A percentile compares a stretch with the other conserved stretches of the same genome.
Evolutionary conservation across 2,329 filamentous ascomycete species (phyloP).

Genomic region (Penicillium sp.): DNA sequence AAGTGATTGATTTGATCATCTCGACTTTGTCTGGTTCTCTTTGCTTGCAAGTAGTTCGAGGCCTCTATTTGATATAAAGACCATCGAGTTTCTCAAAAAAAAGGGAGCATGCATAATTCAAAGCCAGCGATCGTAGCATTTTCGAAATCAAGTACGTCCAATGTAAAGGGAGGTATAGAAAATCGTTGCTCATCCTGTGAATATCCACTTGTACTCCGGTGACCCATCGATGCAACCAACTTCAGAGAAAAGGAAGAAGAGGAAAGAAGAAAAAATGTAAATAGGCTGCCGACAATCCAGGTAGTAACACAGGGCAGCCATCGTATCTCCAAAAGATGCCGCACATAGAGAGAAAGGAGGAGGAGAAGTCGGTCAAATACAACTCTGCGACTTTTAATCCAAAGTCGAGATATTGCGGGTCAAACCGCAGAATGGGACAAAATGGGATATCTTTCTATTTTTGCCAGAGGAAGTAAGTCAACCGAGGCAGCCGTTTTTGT

Average conservation of each 20-base stretch:
- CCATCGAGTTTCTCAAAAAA: background rate
- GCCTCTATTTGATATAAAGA: background rate
- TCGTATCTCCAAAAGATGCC: constrained; percentile 1
- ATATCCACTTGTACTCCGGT: constrained; percentile 21
- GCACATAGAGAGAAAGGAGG: background rate
- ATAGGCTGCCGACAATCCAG: constrained; percentile 13
- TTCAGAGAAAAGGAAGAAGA: constrained; percentile 4
- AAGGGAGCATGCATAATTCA: background rate
- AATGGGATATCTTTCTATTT: background rate
- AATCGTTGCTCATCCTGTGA: constrained; percentile 10
- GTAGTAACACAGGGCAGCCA: constrained; percentile 21
- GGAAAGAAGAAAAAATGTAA: constrained; percentile 1
- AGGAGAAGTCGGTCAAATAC: background rate
- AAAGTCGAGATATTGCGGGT: background rate
- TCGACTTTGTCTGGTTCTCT: background rate
- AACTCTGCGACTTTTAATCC: background rate
- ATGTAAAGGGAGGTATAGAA: background rate
- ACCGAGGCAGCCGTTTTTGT: background rate
- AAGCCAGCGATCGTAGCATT: background rate
- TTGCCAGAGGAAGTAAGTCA: background rate
- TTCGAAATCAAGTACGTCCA: background rate
- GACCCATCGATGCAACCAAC: constrained; percentile 20
- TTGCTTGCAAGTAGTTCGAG: background rate
- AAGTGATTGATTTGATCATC: constrained; percentile 5
- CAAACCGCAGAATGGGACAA: background rate